Base-by-base conservation (phyloP, 2,329 filamentous ascomycete species). In the Claviceps capensis region DNA sequence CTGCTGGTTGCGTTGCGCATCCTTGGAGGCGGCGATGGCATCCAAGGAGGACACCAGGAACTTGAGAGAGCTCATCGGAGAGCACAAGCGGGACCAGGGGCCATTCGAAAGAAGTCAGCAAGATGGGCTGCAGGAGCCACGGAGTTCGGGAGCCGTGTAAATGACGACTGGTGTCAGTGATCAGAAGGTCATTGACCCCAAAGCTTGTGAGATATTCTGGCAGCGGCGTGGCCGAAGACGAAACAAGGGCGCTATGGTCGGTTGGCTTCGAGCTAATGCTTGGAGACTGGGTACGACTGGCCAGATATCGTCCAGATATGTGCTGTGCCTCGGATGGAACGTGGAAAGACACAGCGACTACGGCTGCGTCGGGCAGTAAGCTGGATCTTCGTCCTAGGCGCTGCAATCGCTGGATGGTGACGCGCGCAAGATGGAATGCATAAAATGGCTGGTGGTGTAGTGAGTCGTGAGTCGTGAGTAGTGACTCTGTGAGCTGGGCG, bases 21-120 rank as follows among this genome's bases (percentile, higher is more conserved):
- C 91, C 70, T 91, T 95, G 47, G 90, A 95, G 52, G 84, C 79
- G 54, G 86, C 87, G 63, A 98, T 96, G 65, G 83, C 84, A 74
- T 96, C 93, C 65, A 98, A 73, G 41, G 93, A 91, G 63, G 87
- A 90, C 63, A 94, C 83, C 62, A 98, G 88, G 67, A 98, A 98
- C 62, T 96, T 90, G 62, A 95, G 83, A 59, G 93, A 97, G 77
- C 85, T 95, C 74, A 95, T 85, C 60, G 81, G 85, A 65, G 81
- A 78, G 62, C 72, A 64, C 61, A 61, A 57, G 60, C 60, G 59
- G 55, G 58, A 56, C 66, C 61, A 67, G 67, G 60, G 66, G 71
- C 67, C 74, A 76, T 76, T 67, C 72, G 73, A 52, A 51, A 51
- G 48, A 34, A 44, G 37, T 22, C 40, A 34, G 48, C 42, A 48